Conservation (phyloP, 2,329 filamentous ascomycete genomes). For the Cladosporium colombiae region DNA sequence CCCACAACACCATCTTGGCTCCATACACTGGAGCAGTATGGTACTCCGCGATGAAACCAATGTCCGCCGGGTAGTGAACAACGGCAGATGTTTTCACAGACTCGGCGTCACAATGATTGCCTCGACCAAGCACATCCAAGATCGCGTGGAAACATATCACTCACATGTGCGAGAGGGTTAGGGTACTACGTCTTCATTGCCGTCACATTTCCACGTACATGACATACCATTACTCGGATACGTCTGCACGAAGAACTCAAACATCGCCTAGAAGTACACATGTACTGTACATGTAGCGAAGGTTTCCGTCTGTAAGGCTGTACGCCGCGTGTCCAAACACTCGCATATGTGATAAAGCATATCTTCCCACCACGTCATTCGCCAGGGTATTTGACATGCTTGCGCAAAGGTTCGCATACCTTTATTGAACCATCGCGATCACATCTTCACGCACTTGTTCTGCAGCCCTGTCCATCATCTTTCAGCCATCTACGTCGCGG, state of each 20-base stretch:
- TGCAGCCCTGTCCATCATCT: neutral
- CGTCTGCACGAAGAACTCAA: neutral
- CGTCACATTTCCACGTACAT: neutral
- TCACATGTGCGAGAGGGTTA: neutral
- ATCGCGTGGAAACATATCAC: neutral
- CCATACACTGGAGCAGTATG: neutral
- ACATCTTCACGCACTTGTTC: neutral
- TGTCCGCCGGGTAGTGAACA: neutral
- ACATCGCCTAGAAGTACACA: too few relatives aligned
- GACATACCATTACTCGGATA: neutral
- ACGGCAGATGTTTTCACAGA: neutral
- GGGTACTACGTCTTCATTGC: neutral
- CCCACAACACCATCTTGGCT: neutral
- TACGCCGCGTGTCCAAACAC: neutral
- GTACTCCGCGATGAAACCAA: neutral
- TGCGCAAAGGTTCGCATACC: neutral
- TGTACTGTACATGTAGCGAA: too few relatives aligned
- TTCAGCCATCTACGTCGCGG: neutral
- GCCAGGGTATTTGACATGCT: neutral
- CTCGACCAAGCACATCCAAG: neutral
- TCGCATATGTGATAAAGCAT: neutral
- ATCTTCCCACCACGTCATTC: neutral
- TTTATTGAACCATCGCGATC: neutral
- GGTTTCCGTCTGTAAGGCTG: neutral
- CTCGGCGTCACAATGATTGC: neutral